A percentile compares a stretch with the other conserved stretches of the same genome.
Evolutionary conservation across 768 basidiomycete species (phyloP).

Genomic region (Xanthoconium stramineum): DNA sequence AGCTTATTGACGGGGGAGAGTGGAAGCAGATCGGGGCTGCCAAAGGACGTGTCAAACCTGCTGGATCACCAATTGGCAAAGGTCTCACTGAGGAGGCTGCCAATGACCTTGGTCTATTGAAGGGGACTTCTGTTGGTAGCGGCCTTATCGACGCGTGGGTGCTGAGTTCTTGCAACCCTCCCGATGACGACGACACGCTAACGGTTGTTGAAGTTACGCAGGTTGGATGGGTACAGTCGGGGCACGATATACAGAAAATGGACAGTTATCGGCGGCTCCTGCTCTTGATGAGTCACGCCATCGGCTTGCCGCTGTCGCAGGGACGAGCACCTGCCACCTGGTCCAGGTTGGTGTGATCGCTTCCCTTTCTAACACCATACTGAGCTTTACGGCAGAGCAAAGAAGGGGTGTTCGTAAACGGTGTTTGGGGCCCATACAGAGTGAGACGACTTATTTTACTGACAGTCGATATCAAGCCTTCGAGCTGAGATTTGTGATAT

Average conservation of each 20-base stretch:
- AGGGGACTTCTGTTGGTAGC: slow-evolving; percentile 91
- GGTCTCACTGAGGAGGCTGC: slow-evolving; percentile 81
- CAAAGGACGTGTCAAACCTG: slow-evolving; percentile 66
- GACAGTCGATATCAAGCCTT: not conserved
- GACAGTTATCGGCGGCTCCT: slow-evolving; percentile 52
- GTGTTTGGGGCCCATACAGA: slow-evolving; percentile 92
- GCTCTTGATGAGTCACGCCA: slow-evolving; percentile 72
- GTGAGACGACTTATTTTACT: slow-evolving; percentile 31
- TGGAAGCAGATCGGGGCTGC: slow-evolving; percentile 75
- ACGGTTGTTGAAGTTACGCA: slow-evolving; percentile 57
- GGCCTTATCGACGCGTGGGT: slow-evolving; percentile 92
- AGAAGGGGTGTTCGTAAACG: slow-evolving; percentile 80
- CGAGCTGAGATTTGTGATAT: slow-evolving; percentile 2
- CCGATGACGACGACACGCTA: not conserved
- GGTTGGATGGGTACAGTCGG: slow-evolving; percentile 98
- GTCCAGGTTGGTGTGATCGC: slow-evolving; percentile 57
- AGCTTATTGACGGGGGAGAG: slow-evolving; percentile 57
- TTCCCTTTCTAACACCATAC: not conserved
- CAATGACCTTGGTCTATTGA: slow-evolving; percentile 75
- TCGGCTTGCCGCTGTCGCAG: slow-evolving; percentile 89
- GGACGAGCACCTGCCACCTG: slow-evolving; percentile 95
- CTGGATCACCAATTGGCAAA: slow-evolving; percentile 78
- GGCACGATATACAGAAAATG: slow-evolving; percentile 60
- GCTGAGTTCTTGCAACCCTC: not conserved
- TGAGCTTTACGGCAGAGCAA: slow-evolving; percentile 52